Evolutionary conservation across 73 alveolate species (phyloP).

Genomic region (Paramecium pentaurelia): DNA sequence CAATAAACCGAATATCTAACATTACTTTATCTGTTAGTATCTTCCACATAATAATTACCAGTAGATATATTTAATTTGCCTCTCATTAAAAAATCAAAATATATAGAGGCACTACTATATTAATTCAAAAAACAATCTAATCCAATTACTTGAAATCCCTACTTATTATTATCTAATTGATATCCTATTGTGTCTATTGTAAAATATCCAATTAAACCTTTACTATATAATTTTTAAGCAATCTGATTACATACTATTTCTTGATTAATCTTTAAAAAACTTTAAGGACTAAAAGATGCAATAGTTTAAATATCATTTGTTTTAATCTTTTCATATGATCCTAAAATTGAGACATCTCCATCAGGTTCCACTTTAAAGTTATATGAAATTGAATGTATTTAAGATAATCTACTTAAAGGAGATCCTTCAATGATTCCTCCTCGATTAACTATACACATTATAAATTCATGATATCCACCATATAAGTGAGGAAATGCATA

Average conservation of each 20-base stretch:
- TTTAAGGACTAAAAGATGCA: conserved; percentile 90
- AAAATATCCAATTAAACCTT: conserved; percentile 78
- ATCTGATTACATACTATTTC: not conserved
- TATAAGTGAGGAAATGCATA: conserved; percentile 85
- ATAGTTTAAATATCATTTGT: conserved; percentile 86
- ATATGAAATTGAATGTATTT: conserved; percentile 87
- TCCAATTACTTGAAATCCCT: conserved; percentile 35
- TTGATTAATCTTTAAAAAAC: not conserved
- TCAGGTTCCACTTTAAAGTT: conserved; percentile 65
- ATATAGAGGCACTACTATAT: conserved; percentile 70
- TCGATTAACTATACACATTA: conserved; percentile 78
- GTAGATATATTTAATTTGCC: conserved; percentile 81
- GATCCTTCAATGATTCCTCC: conserved; percentile 98
- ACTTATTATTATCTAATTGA: conserved; percentile 54
- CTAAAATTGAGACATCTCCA: conserved; percentile 85
- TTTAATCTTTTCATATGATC: conserved; percentile 92
- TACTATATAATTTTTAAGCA: not conserved
- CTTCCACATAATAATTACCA: conserved; percentile 69
- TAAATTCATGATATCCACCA: conserved; percentile 90
- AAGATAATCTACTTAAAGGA: conserved; percentile 83
- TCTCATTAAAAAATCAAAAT: conserved; percentile 84
- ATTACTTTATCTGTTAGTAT: not conserved
- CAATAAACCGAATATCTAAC: conserved; percentile 69
- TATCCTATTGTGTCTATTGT: conserved; percentile 76
- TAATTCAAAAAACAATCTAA: conserved; percentile 72